A percentile compares a stretch with the other conserved stretches of the same genome.
Conservation (phyloP, 495 filamentous ascomycete species). For the Lophium mytilinum region DNA sequence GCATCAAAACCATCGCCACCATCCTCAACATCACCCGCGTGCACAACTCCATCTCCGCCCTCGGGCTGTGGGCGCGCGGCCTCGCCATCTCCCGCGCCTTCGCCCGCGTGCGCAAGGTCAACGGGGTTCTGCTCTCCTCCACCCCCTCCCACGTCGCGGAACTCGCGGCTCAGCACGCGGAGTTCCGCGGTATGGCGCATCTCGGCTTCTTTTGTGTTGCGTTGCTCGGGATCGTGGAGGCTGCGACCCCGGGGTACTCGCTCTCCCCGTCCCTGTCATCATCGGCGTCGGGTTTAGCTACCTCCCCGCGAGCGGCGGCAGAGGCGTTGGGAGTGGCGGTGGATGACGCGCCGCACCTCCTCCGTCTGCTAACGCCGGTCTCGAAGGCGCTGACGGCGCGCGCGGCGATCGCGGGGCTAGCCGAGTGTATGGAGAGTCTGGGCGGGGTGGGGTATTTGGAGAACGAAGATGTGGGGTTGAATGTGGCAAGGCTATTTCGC, state of each 20-base stretch:
- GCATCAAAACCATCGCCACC: constrained; percentile 57
- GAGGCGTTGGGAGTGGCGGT: neutral
- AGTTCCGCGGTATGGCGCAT: constrained; percentile 51
- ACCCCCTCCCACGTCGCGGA: constrained; percentile 55
- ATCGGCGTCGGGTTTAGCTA: constrained; percentile 9
- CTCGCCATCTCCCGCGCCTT: constrained; percentile 54
- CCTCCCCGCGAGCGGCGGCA: constrained; percentile 1
- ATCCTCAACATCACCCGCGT: constrained; percentile 63
- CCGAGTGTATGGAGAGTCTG: constrained; percentile 60
- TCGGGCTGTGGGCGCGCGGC: constrained; percentile 51
- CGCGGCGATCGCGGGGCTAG: constrained; percentile 45
- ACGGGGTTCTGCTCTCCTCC: constrained; percentile 40
- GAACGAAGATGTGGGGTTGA: constrained; percentile 48
- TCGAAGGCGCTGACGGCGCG: constrained; percentile 57
- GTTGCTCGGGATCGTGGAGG: constrained; percentile 48
- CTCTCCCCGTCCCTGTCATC: neutral
- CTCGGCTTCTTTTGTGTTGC: constrained; percentile 53
- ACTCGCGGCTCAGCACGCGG: constrained; percentile 46
- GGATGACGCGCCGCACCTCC: constrained; percentile 30
- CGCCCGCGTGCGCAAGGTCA: constrained; percentile 45
- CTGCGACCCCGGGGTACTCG: constrained; percentile 7
- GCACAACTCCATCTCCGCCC: constrained; percentile 51
- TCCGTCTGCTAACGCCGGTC: constrained; percentile 58
- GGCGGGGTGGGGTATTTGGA: constrained; percentile 73
- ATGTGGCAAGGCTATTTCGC: constrained; percentile 55